Evolutionary conservation across 148 eudicot species (phyloP).

Genomic region (Chenopodium album): DNA sequence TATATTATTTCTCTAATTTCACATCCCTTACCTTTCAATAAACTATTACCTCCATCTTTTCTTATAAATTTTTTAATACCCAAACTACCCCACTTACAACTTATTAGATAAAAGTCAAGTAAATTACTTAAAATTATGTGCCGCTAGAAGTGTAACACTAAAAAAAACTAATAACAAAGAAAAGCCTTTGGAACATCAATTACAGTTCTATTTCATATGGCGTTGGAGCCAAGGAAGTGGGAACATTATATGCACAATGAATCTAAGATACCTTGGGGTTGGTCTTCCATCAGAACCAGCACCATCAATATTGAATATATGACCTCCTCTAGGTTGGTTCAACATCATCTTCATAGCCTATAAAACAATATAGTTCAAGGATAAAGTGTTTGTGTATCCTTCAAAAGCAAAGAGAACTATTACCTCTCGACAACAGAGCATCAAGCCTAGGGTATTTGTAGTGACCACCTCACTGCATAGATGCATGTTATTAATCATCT

Average conservation of each 20-base stretch:
- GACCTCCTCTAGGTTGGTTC: slow-evolving; percentile 86
- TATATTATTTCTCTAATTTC: too few relatives aligned
- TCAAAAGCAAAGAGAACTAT: slow-evolving; percentile 9
- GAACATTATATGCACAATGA: not conserved
- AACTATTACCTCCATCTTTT: too few relatives aligned
- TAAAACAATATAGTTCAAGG: slow-evolving; percentile 19
- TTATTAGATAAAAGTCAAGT: too few relatives aligned
- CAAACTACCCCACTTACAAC: too few relatives aligned
- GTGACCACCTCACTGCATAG: slow-evolving; percentile 87
- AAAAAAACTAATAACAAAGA: not conserved
- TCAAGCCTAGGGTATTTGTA: slow-evolving; percentile 95
- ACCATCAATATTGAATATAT: slow-evolving; percentile 92
- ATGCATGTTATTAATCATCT: slow-evolving; percentile 3
- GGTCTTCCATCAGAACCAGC: slow-evolving; percentile 99
- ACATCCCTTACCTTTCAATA: too few relatives aligned
- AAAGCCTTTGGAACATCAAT: not conserved
- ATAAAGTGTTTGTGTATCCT: not conserved
- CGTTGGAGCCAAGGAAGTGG: not conserved
- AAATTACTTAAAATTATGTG: too few relatives aligned
- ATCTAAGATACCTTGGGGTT: slow-evolving; percentile 68
- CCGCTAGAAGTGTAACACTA: too few relatives aligned
- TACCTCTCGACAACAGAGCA: slow-evolving; percentile 99
- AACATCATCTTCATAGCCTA: slow-evolving; percentile 94
- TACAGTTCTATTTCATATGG: not conserved
- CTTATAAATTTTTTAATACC: too few relatives aligned